These are phyloP conservation scores for Hypoxylon crocopeplum DNA, from an alignment of 495 filamentous ascomycete species.

Conservation along the genomic window DNA sequence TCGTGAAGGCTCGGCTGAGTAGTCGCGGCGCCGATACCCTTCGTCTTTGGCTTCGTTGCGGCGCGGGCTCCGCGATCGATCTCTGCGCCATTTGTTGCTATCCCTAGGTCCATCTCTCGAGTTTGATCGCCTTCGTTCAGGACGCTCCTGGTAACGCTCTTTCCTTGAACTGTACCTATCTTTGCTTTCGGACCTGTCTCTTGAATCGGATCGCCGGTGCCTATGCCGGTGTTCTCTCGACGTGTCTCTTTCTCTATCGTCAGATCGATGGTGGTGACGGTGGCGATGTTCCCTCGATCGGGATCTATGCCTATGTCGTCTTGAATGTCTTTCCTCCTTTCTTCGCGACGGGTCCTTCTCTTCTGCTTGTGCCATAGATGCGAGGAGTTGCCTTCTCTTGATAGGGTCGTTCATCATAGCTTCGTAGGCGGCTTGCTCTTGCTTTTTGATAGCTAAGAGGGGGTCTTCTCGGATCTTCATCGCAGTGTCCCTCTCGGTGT, in stretches of 20 bases:
- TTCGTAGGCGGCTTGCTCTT: slow-evolving; percentile 91
- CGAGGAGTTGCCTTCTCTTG: slow-evolving; percentile 71
- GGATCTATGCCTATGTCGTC: slow-evolving; percentile 51
- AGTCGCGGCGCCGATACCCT: slow-evolving; percentile 35
- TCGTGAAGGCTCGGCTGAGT: slow-evolving; percentile 34
- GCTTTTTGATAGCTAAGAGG: slow-evolving; percentile 86
- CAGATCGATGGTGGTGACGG: slow-evolving; percentile 52
- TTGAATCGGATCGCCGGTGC: slow-evolving; percentile 41
- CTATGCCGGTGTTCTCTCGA: slow-evolving; percentile 49
- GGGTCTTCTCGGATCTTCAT: slow-evolving; percentile 89
- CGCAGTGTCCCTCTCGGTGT: slow-evolving; percentile 76
- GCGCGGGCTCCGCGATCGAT: slow-evolving; percentile 42
- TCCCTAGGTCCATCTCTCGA: slow-evolving; percentile 35
- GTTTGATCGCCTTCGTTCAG: slow-evolving; percentile 25
- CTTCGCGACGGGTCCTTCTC: slow-evolving; percentile 48
- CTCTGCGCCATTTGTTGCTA: slow-evolving; percentile 33
- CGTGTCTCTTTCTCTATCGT: slow-evolving; percentile 47
- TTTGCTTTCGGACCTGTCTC: slow-evolving; percentile 40
- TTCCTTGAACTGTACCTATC: slow-evolving; percentile 44
- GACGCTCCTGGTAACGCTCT: slow-evolving; percentile 21
- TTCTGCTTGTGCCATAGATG: slow-evolving; percentile 61
- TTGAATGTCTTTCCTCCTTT: slow-evolving; percentile 58
- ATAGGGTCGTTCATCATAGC: slow-evolving; percentile 84
- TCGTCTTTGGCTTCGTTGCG: slow-evolving; percentile 39
- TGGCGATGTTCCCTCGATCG: slow-evolving; percentile 54